phyloP scores from a whole-genome alignment of 768 basidiomycete genomes.

The Termitomyces sp. region DNA sequence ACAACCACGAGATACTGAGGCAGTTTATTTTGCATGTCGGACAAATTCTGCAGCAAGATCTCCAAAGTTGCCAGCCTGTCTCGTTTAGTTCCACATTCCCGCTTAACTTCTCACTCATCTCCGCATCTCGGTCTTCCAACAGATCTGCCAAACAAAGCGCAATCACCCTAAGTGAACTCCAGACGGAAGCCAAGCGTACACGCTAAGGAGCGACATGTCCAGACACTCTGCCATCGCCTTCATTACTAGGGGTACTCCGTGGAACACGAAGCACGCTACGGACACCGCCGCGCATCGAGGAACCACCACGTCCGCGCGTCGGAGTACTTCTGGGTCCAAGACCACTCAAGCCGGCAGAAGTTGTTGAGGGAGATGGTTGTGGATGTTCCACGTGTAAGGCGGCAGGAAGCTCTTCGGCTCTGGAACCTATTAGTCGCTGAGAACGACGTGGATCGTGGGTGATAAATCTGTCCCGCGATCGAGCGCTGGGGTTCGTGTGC shows the following conservation, averaged over 20 bases:
- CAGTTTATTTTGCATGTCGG: too few species aligned
- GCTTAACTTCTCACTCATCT: background rate
- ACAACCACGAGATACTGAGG: too few species aligned
- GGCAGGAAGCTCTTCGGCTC: background rate
- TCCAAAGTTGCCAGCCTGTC: too few species aligned
- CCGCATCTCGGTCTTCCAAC: background rate
- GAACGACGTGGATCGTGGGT: background rate
- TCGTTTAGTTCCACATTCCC: too few species aligned
- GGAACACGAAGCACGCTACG: background rate
- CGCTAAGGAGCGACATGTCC: background rate
- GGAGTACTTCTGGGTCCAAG: background rate
- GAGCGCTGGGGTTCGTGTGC: background rate
- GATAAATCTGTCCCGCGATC: background rate
- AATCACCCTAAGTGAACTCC: background rate
- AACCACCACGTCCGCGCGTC: background rate
- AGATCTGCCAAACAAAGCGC: background rate
- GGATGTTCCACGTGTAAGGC: background rate
- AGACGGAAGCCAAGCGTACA: background rate
- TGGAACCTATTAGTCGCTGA: background rate
- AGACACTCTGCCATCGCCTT: background rate
- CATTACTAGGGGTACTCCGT: background rate
- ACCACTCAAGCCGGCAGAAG: background rate
- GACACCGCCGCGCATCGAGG: too few species aligned
- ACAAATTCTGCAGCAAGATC: too few species aligned
- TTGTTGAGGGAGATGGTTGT: background rate